phyloP scores from a whole-genome alignment of 129 eudicot genomes.

The Chrysanthemum lavandulifolium region DNA sequence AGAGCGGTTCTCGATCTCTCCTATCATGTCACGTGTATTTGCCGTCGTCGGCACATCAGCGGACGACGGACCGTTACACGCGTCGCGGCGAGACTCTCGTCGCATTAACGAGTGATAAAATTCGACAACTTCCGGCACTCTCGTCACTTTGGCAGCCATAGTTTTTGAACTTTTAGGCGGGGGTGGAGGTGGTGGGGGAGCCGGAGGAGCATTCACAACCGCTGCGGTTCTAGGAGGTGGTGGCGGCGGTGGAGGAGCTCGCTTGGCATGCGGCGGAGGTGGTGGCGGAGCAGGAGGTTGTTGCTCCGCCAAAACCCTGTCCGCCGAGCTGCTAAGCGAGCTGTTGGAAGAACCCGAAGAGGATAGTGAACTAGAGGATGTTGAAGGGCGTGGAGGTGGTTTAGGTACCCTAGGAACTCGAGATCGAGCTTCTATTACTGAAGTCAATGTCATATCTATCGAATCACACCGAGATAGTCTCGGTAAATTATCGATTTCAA shows the following conservation, averaged over 20 bases:
- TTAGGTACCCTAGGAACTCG: constrained; percentile 78
- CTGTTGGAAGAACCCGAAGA: constrained; percentile 39
- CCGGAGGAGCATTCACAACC: constrained; percentile 33
- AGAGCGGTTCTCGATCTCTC: constrained; percentile 96
- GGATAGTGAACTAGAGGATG: constrained; percentile 35
- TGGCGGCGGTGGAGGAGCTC: constrained; percentile 43
- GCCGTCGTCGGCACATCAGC: constrained; percentile 60
- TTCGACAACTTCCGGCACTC: constrained; percentile 96
- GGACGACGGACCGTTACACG: constrained; percentile 44
- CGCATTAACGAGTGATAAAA: constrained; percentile 92
- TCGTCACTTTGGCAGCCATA: constrained; percentile 60
- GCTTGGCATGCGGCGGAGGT: constrained; percentile 37
- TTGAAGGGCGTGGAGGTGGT: constrained; percentile 67
- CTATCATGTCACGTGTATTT: constrained; percentile 83
- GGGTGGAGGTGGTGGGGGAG: constrained; percentile 52
- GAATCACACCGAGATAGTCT: constrained; percentile 41
- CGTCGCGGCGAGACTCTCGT: constrained; percentile 79
- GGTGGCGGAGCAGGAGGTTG: constrained; percentile 44
- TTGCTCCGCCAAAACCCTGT: constrained; percentile 38
- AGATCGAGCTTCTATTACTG: constrained; percentile 40
- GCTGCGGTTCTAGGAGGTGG: constrained; percentile 47
- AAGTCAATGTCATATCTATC: constrained; percentile 40
- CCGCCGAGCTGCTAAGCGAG: constrained; percentile 39
- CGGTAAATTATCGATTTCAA: constrained; percentile 37
- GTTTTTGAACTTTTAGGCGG: constrained; percentile 46